A percentile compares a stretch with the other conserved stretches of the same genome.
phyloP scores from a whole-genome alignment of 768 basidiomycete genomes.

The Polyporus arcularius region DNA sequence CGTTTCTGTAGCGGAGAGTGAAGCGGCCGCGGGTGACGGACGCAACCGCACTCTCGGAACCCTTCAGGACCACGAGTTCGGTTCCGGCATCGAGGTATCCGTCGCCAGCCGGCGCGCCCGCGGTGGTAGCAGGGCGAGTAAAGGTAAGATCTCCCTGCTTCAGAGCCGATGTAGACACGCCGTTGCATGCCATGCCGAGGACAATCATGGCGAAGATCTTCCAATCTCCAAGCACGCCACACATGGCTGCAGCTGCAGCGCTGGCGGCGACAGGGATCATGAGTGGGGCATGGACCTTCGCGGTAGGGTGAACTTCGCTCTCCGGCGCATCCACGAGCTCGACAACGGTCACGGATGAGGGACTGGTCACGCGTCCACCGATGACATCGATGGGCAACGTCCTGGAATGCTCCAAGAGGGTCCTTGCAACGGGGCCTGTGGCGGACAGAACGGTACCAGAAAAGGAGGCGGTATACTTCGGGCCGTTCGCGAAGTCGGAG shows the following conservation, averaged over 20 bases:
- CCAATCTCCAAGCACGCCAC: constrained; percentile 12
- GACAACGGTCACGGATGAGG: constrained; percentile 11
- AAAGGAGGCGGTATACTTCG: constrained; percentile 9
- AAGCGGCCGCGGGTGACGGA: constrained; percentile 17
- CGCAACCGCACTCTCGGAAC: constrained; percentile 7
- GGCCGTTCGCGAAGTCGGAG: background rate
- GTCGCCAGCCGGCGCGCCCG: constrained; percentile 12
- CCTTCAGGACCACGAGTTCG: constrained; percentile 12
- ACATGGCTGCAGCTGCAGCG: constrained; percentile 6
- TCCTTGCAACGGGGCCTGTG: constrained; percentile 1
- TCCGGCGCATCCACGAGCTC: constrained; percentile 1
- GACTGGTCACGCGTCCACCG: constrained; percentile 10
- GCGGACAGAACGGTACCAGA: constrained; percentile 3
- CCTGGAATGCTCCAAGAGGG: constrained; percentile 1
- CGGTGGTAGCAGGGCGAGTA: constrained; percentile 1
- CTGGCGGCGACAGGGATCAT: constrained; percentile 15
- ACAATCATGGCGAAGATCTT: constrained; percentile 9
- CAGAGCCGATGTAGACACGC: background rate
- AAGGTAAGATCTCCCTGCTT: constrained; percentile 10
- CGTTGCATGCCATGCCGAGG: constrained; percentile 12
- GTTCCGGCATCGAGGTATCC: constrained; percentile 12
- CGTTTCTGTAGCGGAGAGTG: constrained; percentile 5
- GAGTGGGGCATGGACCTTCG: constrained; percentile 4
- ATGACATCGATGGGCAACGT: background rate
- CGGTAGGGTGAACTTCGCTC: constrained; percentile 8